A percentile compares a stretch with the other conserved stretches of the same genome.
Evolutionary conservation across 306 rosid genomes (phyloP).

Genomic region (Hippophae rhamnoides): DNA sequence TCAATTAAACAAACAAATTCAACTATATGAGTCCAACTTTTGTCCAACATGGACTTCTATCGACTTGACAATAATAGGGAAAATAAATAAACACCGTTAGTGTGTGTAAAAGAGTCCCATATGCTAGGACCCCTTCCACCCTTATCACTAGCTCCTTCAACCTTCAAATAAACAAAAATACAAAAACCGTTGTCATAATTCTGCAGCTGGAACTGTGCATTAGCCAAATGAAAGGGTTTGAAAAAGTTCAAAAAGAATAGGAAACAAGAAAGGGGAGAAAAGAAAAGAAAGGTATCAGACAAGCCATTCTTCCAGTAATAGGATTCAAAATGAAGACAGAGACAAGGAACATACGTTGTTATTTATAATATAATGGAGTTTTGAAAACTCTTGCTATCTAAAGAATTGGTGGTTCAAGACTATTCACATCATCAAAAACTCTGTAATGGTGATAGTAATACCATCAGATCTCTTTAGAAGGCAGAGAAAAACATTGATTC

Average conservation of each 20-base stretch:
- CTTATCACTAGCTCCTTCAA: constrained; percentile 73
- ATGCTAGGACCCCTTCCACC: constrained; percentile 82
- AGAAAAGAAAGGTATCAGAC: neutral
- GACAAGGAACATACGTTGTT: neutral
- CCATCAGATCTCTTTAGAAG: too few relatives aligned
- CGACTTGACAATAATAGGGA: neutral
- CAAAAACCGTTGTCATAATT: constrained; percentile 4
- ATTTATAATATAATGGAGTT: too few relatives aligned
- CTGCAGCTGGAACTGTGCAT: constrained; percentile 3
- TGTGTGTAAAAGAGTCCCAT: constrained; percentile 84
- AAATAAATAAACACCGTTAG: constrained; percentile 32
- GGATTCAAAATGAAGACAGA: neutral
- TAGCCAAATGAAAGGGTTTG: neutral
- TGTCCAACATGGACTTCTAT: neutral
- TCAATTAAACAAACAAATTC: constrained; percentile 9
- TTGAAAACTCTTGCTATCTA: too few relatives aligned
- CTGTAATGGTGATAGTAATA: too few relatives aligned
- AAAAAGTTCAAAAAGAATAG: neutral
- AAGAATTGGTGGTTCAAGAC: too few relatives aligned
- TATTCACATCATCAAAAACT: too few relatives aligned
- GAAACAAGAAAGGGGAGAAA: neutral
- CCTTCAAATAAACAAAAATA: constrained; percentile 36
- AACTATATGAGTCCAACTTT: neutral
- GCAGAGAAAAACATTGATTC: neutral
- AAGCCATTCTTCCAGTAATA: neutral